phyloP scores from a whole-genome alignment of 768 basidiomycete genomes.

The Strobilomyces confusus region DNA sequence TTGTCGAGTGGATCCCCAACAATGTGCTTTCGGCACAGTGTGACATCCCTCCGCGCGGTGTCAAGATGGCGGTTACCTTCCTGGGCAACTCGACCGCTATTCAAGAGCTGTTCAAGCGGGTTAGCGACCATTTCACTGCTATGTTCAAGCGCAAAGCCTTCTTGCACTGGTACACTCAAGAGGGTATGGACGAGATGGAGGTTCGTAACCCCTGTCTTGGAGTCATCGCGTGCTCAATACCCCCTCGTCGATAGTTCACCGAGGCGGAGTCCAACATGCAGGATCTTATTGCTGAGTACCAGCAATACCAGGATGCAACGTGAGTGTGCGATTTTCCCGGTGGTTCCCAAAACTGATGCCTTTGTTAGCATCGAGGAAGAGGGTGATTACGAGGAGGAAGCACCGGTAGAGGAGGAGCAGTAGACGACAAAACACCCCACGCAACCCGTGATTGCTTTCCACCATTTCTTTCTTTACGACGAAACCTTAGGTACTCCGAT shows the following conservation, averaged over 20 bases:
- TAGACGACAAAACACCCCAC: slow-evolving; percentile 27
- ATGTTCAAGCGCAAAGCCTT: slow-evolving; percentile 99
- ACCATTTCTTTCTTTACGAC: slow-evolving; percentile 22
- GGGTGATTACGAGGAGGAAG: slow-evolving; percentile 85
- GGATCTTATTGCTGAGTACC: slow-evolving; percentile 96
- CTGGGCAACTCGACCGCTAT: slow-evolving; percentile 96
- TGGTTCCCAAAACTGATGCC: slow-evolving; percentile 9
- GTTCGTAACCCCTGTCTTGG: slow-evolving; percentile 29
- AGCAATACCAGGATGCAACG: slow-evolving; percentile 95
- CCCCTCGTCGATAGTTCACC: slow-evolving; percentile 57
- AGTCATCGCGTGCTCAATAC: slow-evolving; percentile 1
- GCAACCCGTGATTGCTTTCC: slow-evolving; percentile 17
- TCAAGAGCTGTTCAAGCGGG: slow-evolving; percentile 98
- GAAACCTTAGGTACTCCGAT: slow-evolving; percentile 35
- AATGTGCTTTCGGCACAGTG: slow-evolving; percentile 98
- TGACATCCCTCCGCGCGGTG: slow-evolving; percentile 92
- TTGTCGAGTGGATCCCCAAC: slow-evolving; percentile 99
- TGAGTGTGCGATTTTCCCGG: slow-evolving; percentile 38
- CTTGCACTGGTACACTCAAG: slow-evolving; percentile 99
- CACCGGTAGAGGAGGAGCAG: slow-evolving; percentile 55
- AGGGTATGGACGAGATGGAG: slow-evolving; percentile 99
- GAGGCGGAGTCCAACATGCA: slow-evolving; percentile 99
- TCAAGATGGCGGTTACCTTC: slow-evolving; percentile 98
- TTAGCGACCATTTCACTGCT: slow-evolving; percentile 96
- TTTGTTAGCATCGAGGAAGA: slow-evolving; percentile 75